Base-by-base conservation (phyloP, 192 early-diverging fungal genomes). In the Coemansia sp. region DNA sequence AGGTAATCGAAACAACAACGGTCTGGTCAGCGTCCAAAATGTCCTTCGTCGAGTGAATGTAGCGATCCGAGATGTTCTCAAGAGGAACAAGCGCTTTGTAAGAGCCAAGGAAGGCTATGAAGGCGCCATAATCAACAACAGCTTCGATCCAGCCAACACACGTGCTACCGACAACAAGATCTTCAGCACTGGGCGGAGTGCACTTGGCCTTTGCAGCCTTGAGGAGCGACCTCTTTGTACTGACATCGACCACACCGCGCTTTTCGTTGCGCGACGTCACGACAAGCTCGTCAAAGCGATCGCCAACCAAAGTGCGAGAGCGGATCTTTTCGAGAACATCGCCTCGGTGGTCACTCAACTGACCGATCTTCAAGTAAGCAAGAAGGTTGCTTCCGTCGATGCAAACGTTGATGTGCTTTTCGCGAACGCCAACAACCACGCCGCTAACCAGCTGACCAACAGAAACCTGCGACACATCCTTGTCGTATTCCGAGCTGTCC, bases 341-440 rank as follows among this genome's bases (percentile, higher is more conserved):
- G 33, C 72, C 73, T 2, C 71, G 19, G 57, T 93, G 88, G 70
- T 93, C 91, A 32, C 87, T 86, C 4, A 91, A 65, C 60, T 93
- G 91, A 17, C 68, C 69, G 49, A 85, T 76, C 7, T 69, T 45
- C 45, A 93, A 65, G 41, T 76, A 63, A 0, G 86, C 90, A 20
- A 83, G 83, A 11, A 81, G 82, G 46, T 82, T 66, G 33, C 85
- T 85, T 14, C 85, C 86, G 56, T 83, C 79, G 14, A 93, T 71
- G 25, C 86, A 77, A 38, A 93, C 40, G 29, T 83, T 71, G 42
- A 87, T 77, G 22, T 70, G 65, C 3, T 80, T 75, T 19, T 81
- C 61, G 65, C 81, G 68, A 25, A 86, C 70, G 20, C 72, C 67
- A n/a, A 88, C 67, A 42, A 91, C 83, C 22, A 79, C 79, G 5